Evolutionary conservation across 1,284 basidiomycete species (phyloP), one percentile per base, ranked within the genome.

Genomic region (Cystobasidium slooffiae): DNA sequence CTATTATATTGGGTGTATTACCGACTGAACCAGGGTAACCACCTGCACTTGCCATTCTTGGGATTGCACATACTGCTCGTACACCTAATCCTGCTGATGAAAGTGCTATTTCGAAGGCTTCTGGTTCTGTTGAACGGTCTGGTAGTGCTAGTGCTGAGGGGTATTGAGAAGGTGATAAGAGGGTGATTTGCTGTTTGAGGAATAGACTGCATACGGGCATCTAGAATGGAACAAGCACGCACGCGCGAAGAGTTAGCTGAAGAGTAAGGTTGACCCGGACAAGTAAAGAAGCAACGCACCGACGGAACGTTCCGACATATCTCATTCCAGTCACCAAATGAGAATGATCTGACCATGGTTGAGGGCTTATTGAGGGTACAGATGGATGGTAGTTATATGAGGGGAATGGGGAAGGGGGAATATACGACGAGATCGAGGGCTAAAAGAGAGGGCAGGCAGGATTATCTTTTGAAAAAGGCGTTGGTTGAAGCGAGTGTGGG

Each of bases 1-100:
- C 41, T 39, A 76, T 70, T 31, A 80, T 68, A 64, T 79, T 78
- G 16, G 78, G 78, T 10, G 79, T 61, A 72, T 80, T 80, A 1
- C 79, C 79, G 16, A 73, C 55, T 18, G 65, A 58, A 1, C 78
- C 77, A 14, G 51, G 10, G 16, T 52, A 46, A 0, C 78, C 78
- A 3, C 78, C 78, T 0, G 65, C 68, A 44, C 68, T 74, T 18
- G 63, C 68, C 58, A 79, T 78, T 1, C 77, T 67, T 7, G 78
- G 77, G 44, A 80, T 75, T 39, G 61, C 74, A 68, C 79, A 80
- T 3, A 66, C 49, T 0, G 76, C 39, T 47, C 75, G 58, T 6
- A 79, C 76, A 47, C 79, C 79, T 8, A 77, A 63, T 18, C 79
- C 79, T 56, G 75, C 69, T 9, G 46, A 39, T 10, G 68, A 20